Percentiles rank a stretch among this genome's conserved stretches.
phyloP scores from a whole-genome alignment of 2,329 filamentous ascomycete genomes.

The Cercospora zeae-maydis region DNA sequence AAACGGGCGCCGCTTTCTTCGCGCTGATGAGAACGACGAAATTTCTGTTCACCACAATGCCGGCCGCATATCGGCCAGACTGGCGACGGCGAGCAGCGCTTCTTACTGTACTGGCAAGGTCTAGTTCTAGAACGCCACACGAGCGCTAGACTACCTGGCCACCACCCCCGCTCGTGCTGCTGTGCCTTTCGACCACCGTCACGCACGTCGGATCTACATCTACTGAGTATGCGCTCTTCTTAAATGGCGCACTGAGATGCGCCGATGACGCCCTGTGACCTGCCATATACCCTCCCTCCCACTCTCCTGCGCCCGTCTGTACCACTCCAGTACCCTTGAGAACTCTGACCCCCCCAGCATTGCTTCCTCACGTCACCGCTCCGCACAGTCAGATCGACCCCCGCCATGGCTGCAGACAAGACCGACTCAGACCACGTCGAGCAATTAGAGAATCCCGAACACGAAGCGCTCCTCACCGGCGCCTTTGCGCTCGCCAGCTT shows the following conservation, averaged over 20 bases:
- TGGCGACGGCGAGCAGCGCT: background rate
- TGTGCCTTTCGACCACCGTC: background rate
- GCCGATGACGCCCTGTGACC: conserved; percentile 1
- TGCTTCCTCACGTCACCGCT: background rate
- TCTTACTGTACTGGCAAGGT: background rate
- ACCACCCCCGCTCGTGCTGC: conserved; percentile 3
- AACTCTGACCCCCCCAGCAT: background rate
- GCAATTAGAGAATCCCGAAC: conserved; percentile 24
- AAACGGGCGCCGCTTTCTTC: conserved; percentile 1
- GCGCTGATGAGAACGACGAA: conserved; percentile 15
- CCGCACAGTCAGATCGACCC: background rate
- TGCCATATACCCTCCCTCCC: background rate
- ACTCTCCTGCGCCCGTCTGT: background rate
- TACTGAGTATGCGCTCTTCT: background rate
- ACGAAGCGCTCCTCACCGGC: conserved; percentile 37
- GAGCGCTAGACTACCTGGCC: background rate
- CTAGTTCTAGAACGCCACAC: conserved; percentile 17
- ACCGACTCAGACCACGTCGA: conserved; percentile 26
- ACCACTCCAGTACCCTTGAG: background rate
- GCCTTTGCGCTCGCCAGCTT: conserved; percentile 44
- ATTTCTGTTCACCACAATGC: conserved; percentile 10
- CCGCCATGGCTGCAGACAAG: conserved; percentile 24
- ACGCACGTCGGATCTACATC: background rate
- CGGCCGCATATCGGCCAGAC: conserved; percentile 9
- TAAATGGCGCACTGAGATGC: background rate